Conservation (phyloP, 2,329 filamentous ascomycete species). For the Dryadomyces sulphureus region DNA sequence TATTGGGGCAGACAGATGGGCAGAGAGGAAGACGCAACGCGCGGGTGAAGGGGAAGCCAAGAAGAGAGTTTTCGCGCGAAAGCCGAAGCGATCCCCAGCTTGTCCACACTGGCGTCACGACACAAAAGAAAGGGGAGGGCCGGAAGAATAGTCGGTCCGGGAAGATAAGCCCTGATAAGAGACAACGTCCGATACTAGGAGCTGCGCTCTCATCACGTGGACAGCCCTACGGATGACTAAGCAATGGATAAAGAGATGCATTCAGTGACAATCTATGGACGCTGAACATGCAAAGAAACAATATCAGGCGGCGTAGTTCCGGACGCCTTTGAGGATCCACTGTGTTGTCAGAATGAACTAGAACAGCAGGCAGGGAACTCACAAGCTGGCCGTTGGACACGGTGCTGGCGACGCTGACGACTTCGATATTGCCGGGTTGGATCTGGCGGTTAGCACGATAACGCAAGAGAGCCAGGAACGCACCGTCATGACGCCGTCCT, state of each 20-base stretch:
- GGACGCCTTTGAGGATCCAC: constrained; percentile 51
- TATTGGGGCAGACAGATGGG: background rate
- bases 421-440: constrained; percentile 66
- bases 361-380: constrained; percentile 14
- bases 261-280: background rate
- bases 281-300: too few relatives aligned
- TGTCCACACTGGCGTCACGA: constrained; percentile 9
- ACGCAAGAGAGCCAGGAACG: constrained; percentile 16
- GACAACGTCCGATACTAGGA: background rate
- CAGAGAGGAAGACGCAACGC: background rate
- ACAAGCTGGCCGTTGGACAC: constrained; percentile 78
- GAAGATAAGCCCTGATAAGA: constrained; percentile 10
- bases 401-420: constrained; percentile 56
- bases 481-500: constrained; percentile 51
- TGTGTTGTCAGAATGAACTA: constrained; percentile 10
- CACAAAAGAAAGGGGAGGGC: constrained; percentile 11
- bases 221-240: background rate
- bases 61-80: constrained; percentile 9
- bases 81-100: constrained; percentile 4
- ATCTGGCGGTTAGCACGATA: constrained; percentile 29
- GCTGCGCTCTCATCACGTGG: background rate
- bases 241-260: too few relatives aligned
- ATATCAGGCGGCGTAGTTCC: constrained; percentile 23
- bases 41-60: background rate
- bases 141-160: constrained; percentile 12